Conservation (phyloP, 139 green algal species). For the Closterium sp. region DNA sequence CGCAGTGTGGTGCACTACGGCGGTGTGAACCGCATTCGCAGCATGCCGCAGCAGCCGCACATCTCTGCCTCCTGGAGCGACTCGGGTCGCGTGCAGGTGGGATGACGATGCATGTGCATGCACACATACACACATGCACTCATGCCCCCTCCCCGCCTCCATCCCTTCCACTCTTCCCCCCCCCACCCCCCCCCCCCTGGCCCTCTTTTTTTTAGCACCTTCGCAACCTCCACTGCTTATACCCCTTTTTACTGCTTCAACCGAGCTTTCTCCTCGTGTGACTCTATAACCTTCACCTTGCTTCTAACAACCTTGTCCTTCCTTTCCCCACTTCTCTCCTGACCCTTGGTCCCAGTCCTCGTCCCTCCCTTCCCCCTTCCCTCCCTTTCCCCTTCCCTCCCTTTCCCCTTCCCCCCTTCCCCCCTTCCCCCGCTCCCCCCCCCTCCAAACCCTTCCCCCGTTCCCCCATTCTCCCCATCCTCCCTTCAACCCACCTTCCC, state of each 20-base stretch:
- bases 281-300: no score
- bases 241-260: no score
- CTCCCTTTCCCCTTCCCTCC: background rate
- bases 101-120: background rate
- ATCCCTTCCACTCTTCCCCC: background rate
- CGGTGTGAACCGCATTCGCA: constrained; percentile 89
- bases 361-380: background rate
- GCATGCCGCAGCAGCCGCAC: constrained; percentile 78
- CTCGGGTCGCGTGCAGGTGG: constrained; percentile 75
- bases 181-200: background rate
- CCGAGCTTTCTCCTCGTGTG: no score
- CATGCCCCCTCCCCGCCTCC: no score
- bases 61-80: constrained; percentile 89
- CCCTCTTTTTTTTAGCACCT: no score
- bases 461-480: no score
- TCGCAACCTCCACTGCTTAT: no score
- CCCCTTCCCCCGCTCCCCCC: background rate
- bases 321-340: background rate
- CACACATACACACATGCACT: background rate
- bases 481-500: background rate
- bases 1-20: constrained; percentile 70
- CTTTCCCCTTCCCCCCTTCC: background rate
- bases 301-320: background rate
- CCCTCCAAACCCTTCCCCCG: no score
- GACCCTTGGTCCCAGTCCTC: background rate